These are phyloP conservation scores for Magnaporthiopsis rhizophila DNA, from an alignment of 2,329 filamentous ascomycete species.

Conservation along the genomic window DNA sequence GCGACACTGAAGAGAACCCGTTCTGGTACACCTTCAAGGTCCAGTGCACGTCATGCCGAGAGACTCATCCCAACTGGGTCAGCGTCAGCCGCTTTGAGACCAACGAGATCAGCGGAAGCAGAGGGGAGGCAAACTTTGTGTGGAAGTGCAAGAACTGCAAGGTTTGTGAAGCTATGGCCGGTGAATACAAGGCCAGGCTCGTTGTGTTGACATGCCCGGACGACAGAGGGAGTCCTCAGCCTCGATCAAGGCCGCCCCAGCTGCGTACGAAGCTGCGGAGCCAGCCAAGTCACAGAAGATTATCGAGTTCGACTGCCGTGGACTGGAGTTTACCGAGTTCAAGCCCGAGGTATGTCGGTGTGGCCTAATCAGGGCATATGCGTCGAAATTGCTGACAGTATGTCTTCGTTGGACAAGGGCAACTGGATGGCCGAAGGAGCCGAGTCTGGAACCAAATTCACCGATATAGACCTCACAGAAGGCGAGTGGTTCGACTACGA, in stretches of 20 bases:
- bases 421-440: conserved; percentile 80
- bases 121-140: conserved; percentile 98
- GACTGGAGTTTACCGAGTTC: conserved; percentile 86
- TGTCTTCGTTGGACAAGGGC: conserved; percentile 45
- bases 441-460: conserved; percentile 77
- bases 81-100: conserved; percentile 82
- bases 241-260: conserved; percentile 67
- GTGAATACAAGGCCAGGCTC: not conserved
- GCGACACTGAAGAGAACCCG: conserved; percentile 70
- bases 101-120: conserved; percentile 85
- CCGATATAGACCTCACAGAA: conserved; percentile 71
- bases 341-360: conserved; percentile 64
- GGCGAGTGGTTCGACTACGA: conserved; percentile 99
- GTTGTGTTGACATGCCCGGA: not conserved
- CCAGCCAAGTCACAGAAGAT: conserved; percentile 71
- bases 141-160: conserved; percentile 99
- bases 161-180: conserved; percentile 35
- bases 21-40: conserved; percentile 99
- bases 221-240: conserved; percentile 74
- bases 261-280: conserved; percentile 61
- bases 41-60: conserved; percentile 94
- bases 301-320: conserved; percentile 87
- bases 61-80: conserved; percentile 80
- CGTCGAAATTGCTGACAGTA: conserved; percentile 4
- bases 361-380: not conserved